A percentile compares a stretch with the other conserved stretches of the same genome.
phyloP scores from a whole-genome alignment of 495 filamentous ascomycete genomes.

The Xylaria acuta region DNA sequence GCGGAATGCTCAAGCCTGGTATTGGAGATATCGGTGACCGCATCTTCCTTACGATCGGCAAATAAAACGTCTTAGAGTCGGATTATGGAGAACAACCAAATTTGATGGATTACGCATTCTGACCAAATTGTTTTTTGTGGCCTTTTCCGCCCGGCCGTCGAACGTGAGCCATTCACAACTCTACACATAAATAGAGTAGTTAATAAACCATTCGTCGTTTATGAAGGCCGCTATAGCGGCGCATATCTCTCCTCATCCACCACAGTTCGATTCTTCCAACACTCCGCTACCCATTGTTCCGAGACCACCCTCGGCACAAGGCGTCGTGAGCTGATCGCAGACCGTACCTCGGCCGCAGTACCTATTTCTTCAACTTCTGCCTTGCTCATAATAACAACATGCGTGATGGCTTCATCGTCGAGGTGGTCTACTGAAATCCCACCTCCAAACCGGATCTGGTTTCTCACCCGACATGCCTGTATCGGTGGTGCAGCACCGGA shows the following conservation, averaged over 20 bases:
- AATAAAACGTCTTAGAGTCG: slow-evolving; percentile 54
- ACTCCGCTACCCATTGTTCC: slow-evolving; percentile 75
- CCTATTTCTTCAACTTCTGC: slow-evolving; percentile 42
- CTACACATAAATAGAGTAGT: slow-evolving; percentile 1
- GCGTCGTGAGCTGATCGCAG: slow-evolving; percentile 48
- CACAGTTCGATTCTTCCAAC: slow-evolving; percentile 78
- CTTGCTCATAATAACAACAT: slow-evolving; percentile 63
- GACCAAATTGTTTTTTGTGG: neutral
- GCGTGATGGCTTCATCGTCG: slow-evolving; percentile 62
- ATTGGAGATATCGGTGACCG: slow-evolving; percentile 92
- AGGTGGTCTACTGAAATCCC: slow-evolving; percentile 59
- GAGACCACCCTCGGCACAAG: slow-evolving; percentile 75
- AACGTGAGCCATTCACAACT: neutral
- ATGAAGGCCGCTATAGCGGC: slow-evolving; percentile 26
- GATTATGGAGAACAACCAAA: neutral
- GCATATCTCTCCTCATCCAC: slow-evolving; percentile 78
- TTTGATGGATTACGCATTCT: neutral
- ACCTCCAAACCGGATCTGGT: slow-evolving; percentile 68
- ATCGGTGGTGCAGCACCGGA: slow-evolving; percentile 30
- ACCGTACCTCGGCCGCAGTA: slow-evolving; percentile 51
- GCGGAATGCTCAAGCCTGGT: slow-evolving; percentile 91
- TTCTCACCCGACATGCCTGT: slow-evolving; percentile 42
- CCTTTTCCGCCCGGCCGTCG: neutral
- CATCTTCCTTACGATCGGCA: slow-evolving; percentile 91
- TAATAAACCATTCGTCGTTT: neutral